Evolutionary conservation across 2,329 filamentous ascomycete genomes (phyloP), one percentile per base, ranked within the genome.

Genomic region (Cucurbitaria berberidis): DNA sequence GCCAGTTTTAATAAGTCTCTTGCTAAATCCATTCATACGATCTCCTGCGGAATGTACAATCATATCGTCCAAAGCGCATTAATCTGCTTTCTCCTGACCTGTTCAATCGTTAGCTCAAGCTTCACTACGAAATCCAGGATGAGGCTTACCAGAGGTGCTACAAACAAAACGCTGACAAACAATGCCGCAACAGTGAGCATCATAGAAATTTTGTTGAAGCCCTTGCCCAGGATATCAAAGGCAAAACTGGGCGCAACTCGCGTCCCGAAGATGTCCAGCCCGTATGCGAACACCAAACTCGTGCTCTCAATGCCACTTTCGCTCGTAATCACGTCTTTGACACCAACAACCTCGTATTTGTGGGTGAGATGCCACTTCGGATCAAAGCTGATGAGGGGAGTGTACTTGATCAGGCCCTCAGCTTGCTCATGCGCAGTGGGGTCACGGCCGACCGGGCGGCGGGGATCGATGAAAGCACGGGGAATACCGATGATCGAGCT

Each of bases 171-270:
- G 40, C 91, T 92, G 34, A 85, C 82, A 40, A 84, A 85, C 63
- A 98, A 81, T 16, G 91, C 93, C 35, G 89, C 80, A 32, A 99
- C 92, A 0, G 95, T 99, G 15, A 84, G 81, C 32, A 97, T 75
- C 69, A 99, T 84, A 64, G 92, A 89, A 50, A 92, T 72, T 80
- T 96, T 97, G 73, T 93, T 95, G 76, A 99, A 99, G 2, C 91
- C 90, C 76, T 92, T 95, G 57, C 92, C 95, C 15, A 99, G 79
- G 36, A 98, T 86, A 77, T 99, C 95, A 74, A 99, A 99, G 15
- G 89, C 84, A 64, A 89, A 86, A 74, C 91, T 96, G 0, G 95
- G 95, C n/a, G 89, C 86, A 10, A 96, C 85, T 46, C 92, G 82
- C 1, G 92, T 93, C 13, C 90, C 92, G 62, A 96, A 99, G 1